Base-by-base conservation (phyloP, 2,329 filamentous ascomycete genomes). In the Pyrenochaeta sp. region DNA sequence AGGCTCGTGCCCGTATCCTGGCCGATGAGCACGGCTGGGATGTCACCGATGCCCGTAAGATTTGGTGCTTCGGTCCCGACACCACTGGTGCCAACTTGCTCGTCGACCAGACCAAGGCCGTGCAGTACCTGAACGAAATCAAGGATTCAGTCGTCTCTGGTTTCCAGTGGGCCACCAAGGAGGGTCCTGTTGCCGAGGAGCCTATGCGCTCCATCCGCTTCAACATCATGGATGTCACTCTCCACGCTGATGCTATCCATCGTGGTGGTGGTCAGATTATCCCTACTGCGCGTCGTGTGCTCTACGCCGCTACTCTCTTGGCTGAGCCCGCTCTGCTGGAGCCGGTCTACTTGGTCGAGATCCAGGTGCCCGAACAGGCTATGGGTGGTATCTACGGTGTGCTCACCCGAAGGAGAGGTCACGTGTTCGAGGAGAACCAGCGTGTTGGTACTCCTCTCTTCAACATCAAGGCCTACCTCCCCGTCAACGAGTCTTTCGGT, bases 321-420 rank as follows among this genome's bases (percentile, higher is more conserved):
- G 93, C 95, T 76, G 88, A 96, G 73, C 95, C 95, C 70, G 89
- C 88, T 82, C 89, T 99, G 66, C 90, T 93, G 75, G 95, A 99
- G 88, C 95, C 95, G 78, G 91, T 99, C 84, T 99, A 96, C 91
- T 86, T 97, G 81, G 93, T 97, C 82, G 95, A 99, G 84, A 99
- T 99, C 83, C 93, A 97, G 86, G 95, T 99, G 66, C 94, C 94
- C 77, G 95, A 99, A 88, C 86, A 90, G 78, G 94, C 95, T 80
- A 98, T 99, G 95, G 95, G 95, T 88, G 95, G 95, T 88, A 96
- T 99, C 83, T 99, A 99, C 85, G 91, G 93, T 90, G 93, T 97
- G 79, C 91, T 99, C 76, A 97, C 93, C 84, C 91, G 93, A 79
- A 88, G 93, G 83, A 90, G 95, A 91, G 95, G 95, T 88, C 94